These are phyloP conservation scores for Amaranthus hypochondriacus DNA, from an alignment of 148 eudicot genomes.

Conservation along the genomic window DNA sequence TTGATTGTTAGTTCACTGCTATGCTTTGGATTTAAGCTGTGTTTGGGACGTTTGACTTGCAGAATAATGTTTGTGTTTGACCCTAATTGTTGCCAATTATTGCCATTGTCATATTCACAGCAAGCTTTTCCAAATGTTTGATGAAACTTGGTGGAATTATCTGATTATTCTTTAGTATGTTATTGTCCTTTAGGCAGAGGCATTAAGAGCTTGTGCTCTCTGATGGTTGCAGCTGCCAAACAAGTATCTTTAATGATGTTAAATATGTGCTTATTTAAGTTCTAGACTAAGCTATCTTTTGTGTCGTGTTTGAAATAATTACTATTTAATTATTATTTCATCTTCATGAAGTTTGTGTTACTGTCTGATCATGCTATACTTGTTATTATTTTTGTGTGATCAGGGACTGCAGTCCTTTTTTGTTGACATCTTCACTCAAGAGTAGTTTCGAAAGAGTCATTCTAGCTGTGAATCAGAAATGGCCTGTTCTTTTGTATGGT, in stretches of 20 bases:
- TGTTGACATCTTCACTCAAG: constrained; percentile 62
- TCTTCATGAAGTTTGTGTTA: constrained; percentile 4
- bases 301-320: no score
- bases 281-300: no score
- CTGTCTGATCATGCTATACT: not conserved
- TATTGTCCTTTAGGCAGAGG: not conserved
- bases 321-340: not conserved
- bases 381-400: constrained; percentile 12
- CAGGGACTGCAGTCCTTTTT: constrained; percentile 41
- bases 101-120: not conserved
- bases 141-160: not conserved
- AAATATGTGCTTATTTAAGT: not conserved
- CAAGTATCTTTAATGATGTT: not conserved
- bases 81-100: not conserved
- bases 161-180: constrained; percentile 1
- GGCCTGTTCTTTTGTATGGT: constrained; percentile 98
- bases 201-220: not conserved
- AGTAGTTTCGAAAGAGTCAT: constrained; percentile 76
- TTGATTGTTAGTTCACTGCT: not conserved
- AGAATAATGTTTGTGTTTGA: not conserved
- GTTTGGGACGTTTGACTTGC: not conserved
- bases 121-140: not conserved
- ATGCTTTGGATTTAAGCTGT: not conserved
- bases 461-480: constrained; percentile 76
- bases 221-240: not conserved